Base-by-base conservation (phyloP, 352 stramenopile genomes). In the Pythium angustatum region DNA sequence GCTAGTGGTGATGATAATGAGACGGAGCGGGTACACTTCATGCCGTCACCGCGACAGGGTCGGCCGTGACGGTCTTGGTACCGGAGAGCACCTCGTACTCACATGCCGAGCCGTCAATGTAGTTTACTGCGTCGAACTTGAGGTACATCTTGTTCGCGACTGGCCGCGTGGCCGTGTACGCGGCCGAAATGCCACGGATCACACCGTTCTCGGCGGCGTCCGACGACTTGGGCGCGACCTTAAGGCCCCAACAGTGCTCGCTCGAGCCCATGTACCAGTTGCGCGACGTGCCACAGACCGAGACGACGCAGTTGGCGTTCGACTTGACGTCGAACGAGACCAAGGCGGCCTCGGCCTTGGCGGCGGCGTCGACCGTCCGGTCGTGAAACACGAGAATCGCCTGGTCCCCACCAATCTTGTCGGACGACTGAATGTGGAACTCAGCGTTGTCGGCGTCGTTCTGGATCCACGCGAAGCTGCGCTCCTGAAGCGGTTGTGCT, bases 51-150 rank as follows among this genome's bases (percentile, higher is more conserved):
- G 54, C 26, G 5, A 56, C 14, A 10, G 50, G 28, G 19, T 67
- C 58, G 15, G 54, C 49, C 7, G 58, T 70, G 21, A 88, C 69
- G 5, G 62, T 81, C 77, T 92, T 92, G 69, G 58, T 79, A 58
- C 81, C 83, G 6, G 73, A 75, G 17, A 90, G 64, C 56, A 92
- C 79, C 66, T 89, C 71, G 65, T 92, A 92, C 65, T 86, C 58
- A 71, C 83, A 92, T 43, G 57, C 69, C 11, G 71, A 79, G 58
- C 75, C 79, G 69, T 89, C 78, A 54, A 92, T 90, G 34, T 87
- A 88, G 69, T 92, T 92, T 28, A 72, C 79, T 40, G 77, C 68
- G 69, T 92, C 83, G 53, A 92, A 92, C 62, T 92, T 92, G 51
- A 92, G 74, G 64, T 90, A 92, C 47, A 92, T 69, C 52, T 84